A percentile compares a stretch with the other conserved stretches of the same genome.
Conservation (phyloP, 257 asterid species). For the Fraxinus cuspidata region DNA sequence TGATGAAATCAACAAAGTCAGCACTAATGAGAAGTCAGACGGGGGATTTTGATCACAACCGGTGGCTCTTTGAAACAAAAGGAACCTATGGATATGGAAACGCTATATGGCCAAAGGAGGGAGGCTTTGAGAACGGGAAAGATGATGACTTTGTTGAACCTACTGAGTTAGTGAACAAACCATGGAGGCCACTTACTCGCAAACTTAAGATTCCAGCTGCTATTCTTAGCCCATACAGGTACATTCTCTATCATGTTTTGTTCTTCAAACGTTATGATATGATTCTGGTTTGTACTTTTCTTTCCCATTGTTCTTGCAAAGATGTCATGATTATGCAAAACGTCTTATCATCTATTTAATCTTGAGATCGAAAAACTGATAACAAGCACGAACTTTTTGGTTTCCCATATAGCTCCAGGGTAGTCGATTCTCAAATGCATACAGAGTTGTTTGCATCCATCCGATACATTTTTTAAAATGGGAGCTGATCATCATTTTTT, state of each 20-base stretch:
- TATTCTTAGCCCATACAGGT: slow-evolving; percentile 80
- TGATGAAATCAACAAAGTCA: slow-evolving; percentile 65
- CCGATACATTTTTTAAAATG: too few relatives aligned
- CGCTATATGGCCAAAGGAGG: slow-evolving; percentile 86
- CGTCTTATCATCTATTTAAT: neutral
- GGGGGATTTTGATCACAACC: slow-evolving; percentile 69
- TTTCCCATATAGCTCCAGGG: neutral
- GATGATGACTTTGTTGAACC: slow-evolving; percentile 45
- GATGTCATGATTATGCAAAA: neutral
- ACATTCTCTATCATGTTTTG: slow-evolving; percentile 10
- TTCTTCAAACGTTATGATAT: neutral
- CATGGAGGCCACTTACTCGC: slow-evolving; percentile 86
- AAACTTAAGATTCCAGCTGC: slow-evolving; percentile 73
- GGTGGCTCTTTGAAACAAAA: slow-evolving; percentile 78
- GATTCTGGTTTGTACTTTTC: neutral
- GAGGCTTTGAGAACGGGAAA: slow-evolving; percentile 48
- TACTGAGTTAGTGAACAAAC: slow-evolving; percentile 54
- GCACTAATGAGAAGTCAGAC: slow-evolving; percentile 75
- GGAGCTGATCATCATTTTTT: neutral
- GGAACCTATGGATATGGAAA: slow-evolving; percentile 86
- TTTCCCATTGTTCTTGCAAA: neutral
- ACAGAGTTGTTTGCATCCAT: neutral
- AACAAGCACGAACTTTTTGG: neutral
- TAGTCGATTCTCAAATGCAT: neutral
- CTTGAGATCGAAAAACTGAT: neutral